phyloP scores from a whole-genome alignment of 805 yeast genomes.

The Metschnikowia colocasiae region DNA sequence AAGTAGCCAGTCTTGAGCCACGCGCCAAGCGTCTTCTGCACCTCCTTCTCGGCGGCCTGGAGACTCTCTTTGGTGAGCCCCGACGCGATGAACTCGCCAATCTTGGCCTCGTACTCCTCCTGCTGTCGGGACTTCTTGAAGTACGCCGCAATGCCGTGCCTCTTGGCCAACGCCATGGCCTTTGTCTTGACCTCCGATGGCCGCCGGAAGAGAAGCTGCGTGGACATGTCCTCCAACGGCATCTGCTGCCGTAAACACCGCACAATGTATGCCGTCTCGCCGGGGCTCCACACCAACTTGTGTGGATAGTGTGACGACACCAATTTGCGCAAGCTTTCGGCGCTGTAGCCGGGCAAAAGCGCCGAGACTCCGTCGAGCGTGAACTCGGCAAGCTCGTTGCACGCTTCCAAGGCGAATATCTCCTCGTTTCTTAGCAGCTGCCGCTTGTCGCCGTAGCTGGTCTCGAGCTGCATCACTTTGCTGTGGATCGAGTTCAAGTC shows the following conservation, averaged over 20 bases:
- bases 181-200: constrained; percentile 11
- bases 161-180: constrained; percentile 4
- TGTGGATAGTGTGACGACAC: constrained; percentile 11
- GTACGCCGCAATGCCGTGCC: constrained; percentile 4
- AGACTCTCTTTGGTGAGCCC: constrained; percentile 21
- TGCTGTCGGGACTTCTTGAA: constrained; percentile 3
- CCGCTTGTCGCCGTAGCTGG: constrained; percentile 12
- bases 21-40: not conserved
- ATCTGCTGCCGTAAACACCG: constrained; percentile 8
- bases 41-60: constrained; percentile 15
- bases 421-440: constrained; percentile 9
- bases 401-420: constrained; percentile 15
- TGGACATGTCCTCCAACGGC: constrained; percentile 5
- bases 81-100: constrained; percentile 12
- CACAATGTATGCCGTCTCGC: constrained; percentile 10
- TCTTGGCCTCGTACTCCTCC: constrained; percentile 9
- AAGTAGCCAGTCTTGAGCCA: not conserved
- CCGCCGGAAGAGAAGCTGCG: constrained; percentile 12
- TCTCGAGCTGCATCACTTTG: constrained; percentile 11
- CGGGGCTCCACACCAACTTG: constrained; percentile 12
- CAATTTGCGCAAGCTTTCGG: constrained; percentile 10
- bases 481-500: constrained; percentile 8
- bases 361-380: constrained; percentile 7
- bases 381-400: constrained; percentile 9
- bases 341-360: constrained; percentile 10